Evolutionary conservation across 169 alveolate species (phyloP).

Genomic region (Cryptosporidium meleagridis): DNA sequence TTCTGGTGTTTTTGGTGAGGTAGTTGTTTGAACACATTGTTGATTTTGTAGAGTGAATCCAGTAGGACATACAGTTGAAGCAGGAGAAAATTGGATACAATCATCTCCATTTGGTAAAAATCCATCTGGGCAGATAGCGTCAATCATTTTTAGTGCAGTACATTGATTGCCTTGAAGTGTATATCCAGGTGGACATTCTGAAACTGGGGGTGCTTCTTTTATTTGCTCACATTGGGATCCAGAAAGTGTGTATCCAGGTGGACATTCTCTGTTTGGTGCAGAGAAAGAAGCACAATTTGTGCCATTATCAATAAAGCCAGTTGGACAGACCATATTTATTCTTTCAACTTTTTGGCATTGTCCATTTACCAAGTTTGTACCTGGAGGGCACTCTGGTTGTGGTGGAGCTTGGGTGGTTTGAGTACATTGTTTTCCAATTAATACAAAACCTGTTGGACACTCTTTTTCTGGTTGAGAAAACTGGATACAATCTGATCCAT

Average conservation of each 20-base stretch:
- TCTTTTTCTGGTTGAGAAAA: constrained; percentile 72
- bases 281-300: constrained; percentile 71
- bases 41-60: constrained; percentile 64
- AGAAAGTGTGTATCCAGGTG: constrained; percentile 55
- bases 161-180: constrained; percentile 68
- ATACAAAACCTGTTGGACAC: constrained; percentile 69
- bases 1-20: constrained; percentile 66
- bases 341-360: constrained; percentile 67
- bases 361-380: constrained; percentile 68
- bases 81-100: constrained; percentile 74
- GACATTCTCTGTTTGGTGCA: constrained; percentile 74
- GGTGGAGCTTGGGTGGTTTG: constrained; percentile 73
- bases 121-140: constrained; percentile 73
- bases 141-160: constrained; percentile 64
- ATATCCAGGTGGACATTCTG: constrained; percentile 75
- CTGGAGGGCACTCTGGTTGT: constrained; percentile 70
- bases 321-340: constrained; percentile 69
- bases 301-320: constrained; percentile 71
- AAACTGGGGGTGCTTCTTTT: constrained; percentile 59
- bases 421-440: constrained; percentile 69
- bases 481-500: constrained; percentile 67
- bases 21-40: constrained; percentile 57
- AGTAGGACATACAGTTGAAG: constrained; percentile 69
- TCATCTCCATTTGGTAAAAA: constrained; percentile 74
- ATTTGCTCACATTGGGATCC: constrained; percentile 74